Evolutionary conservation across 495 filamentous ascomycete species (phyloP).

Genomic region (Letharia columbiana): DNA sequence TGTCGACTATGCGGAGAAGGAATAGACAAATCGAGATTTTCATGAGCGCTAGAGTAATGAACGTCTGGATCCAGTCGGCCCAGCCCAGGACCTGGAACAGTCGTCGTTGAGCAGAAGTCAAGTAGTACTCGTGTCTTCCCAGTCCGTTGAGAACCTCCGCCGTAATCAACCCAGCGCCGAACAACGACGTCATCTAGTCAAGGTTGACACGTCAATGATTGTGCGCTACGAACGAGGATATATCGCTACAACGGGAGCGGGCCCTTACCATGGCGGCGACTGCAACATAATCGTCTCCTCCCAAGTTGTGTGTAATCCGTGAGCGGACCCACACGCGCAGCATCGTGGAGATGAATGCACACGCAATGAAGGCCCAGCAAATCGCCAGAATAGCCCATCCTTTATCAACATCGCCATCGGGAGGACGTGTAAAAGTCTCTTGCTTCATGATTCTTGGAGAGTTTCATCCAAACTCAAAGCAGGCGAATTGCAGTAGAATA

Average conservation of each 20-base stretch:
- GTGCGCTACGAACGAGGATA: not conserved
- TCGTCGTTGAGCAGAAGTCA: slow-evolving; percentile 14
- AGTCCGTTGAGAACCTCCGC: slow-evolving; percentile 20
- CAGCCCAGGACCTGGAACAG: slow-evolving; percentile 17
- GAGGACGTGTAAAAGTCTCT: slow-evolving; percentile 12
- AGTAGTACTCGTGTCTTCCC: slow-evolving; percentile 22
- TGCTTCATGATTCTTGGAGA: slow-evolving; percentile 7
- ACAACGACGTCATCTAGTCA: slow-evolving; percentile 17
- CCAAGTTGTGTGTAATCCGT: slow-evolving; percentile 21
- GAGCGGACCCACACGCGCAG: slow-evolving; percentile 20
- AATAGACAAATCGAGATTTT: slow-evolving; percentile 25
- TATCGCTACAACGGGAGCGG: not conserved
- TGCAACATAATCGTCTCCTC: slow-evolving; percentile 19
- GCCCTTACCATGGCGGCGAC: slow-evolving; percentile 20
- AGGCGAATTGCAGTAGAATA: not conserved
- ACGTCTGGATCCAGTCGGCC: slow-evolving; percentile 25
- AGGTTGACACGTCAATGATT: not conserved
- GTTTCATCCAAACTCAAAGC: not conserved
- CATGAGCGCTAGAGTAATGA: slow-evolving; percentile 20
- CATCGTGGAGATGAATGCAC: slow-evolving; percentile 17
- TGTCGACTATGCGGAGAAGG: slow-evolving; percentile 21
- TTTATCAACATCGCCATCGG: slow-evolving; percentile 16
- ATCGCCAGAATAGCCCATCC: slow-evolving; percentile 23
- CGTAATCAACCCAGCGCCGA: slow-evolving; percentile 20
- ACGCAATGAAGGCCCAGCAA: slow-evolving; percentile 22